These are phyloP conservation scores for Tolypocladium ovalisporum DNA, from an alignment of 2,329 filamentous ascomycete species.

Conservation along the genomic window DNA sequence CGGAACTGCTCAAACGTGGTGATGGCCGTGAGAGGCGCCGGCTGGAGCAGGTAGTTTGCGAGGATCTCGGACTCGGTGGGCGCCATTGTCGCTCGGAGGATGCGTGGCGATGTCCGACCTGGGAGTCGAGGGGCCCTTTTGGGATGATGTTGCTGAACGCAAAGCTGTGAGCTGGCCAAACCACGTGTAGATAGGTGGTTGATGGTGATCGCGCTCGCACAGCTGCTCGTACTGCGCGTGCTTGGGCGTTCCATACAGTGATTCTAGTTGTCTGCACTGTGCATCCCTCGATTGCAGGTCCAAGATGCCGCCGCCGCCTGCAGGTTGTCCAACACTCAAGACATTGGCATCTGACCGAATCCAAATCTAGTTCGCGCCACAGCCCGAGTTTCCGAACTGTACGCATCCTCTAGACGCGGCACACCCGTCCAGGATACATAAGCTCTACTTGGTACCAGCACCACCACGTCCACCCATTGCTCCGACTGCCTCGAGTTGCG, in stretches of 20 bases:
- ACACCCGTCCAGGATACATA: neutral
- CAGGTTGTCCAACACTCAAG: neutral
- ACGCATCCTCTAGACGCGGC: neutral
- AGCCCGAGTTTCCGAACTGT: neutral
- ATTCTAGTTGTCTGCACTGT: neutral
- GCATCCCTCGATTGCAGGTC: neutral
- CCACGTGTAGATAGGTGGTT: neutral
- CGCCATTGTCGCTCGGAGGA: slow-evolving; percentile 41
- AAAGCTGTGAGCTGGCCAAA: neutral
- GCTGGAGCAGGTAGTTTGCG: slow-evolving; percentile 65
- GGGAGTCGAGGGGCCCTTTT: neutral
- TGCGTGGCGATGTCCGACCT: neutral
- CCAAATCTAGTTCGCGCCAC: neutral
- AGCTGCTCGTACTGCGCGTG: neutral
- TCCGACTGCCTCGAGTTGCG: slow-evolving; percentile 11
- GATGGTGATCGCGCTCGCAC: neutral
- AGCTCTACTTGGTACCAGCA: slow-evolving; percentile 1
- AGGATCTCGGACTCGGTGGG: slow-evolving; percentile 67
- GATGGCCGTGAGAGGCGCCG: slow-evolving; percentile 62
- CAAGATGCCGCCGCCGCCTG: no score
- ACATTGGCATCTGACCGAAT: neutral
- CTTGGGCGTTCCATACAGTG: neutral
- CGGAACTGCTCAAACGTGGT: slow-evolving; percentile 67
- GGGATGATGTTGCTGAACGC: neutral
- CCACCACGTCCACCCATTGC: slow-evolving; percentile 13